These are phyloP conservation scores for Apium graveolens DNA, from an alignment of 129 eudicot genomes.

Conservation along the genomic window DNA sequence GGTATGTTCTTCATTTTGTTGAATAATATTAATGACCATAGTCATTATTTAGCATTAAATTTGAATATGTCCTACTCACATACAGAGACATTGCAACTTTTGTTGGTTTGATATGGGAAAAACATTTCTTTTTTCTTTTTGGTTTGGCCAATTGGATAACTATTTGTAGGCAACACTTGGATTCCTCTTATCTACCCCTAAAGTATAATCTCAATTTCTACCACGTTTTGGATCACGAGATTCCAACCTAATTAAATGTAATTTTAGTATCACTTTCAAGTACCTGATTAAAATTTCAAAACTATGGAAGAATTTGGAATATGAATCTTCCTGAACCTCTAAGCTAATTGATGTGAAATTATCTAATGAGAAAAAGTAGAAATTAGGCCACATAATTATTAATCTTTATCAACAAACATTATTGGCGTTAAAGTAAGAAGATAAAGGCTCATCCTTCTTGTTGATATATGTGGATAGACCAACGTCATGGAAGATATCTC, in stretches of 20 bases:
- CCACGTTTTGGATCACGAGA: no score
- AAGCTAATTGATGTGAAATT: background rate
- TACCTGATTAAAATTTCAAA: no score
- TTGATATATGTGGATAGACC: background rate
- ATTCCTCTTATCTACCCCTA: slow-evolving; percentile 1
- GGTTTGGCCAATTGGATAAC: background rate
- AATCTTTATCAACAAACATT: background rate
- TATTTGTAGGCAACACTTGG: background rate
- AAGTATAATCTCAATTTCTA: no score
- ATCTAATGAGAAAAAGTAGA: background rate
- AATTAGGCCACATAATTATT: background rate
- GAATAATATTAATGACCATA: background rate
- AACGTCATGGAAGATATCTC: background rate
- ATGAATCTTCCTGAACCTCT: background rate
- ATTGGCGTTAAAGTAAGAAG: slow-evolving; percentile 1
- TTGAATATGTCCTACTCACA: background rate
- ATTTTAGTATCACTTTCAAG: no score
- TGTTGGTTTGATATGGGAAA: background rate
- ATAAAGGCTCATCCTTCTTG: background rate
- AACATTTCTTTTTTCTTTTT: background rate
- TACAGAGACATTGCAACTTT: background rate
- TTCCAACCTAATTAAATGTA: no score
- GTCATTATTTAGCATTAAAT: slow-evolving; percentile 4
- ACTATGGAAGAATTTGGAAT: background rate
- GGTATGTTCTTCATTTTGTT: background rate